Percentiles rank a stretch among this genome's conserved stretches.
Evolutionary conservation across 163 green algal genomes (phyloP).

Genomic region (Smithsoniella earleae): DNA sequence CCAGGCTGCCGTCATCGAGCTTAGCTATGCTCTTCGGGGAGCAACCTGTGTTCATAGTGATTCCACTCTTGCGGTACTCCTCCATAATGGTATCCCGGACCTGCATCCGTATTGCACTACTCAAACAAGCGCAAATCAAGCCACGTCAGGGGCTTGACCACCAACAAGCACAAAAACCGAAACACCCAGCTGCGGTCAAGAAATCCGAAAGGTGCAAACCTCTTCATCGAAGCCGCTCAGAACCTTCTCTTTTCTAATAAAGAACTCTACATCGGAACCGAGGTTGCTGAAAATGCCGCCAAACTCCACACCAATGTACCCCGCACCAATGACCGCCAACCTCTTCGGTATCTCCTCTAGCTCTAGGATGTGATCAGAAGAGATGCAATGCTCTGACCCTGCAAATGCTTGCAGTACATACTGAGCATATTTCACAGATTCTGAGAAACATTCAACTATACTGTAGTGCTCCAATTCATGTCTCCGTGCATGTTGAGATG

Average conservation of each 20-base stretch:
- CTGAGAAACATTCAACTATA: no score
- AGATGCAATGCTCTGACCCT: conserved; percentile 64
- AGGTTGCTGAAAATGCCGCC: conserved; percentile 84
- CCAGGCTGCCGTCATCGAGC: conserved; percentile 52
- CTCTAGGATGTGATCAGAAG: conserved; percentile 67
- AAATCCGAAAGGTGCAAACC: conserved; percentile 39
- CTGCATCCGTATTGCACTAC: no score
- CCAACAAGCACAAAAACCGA: no score
- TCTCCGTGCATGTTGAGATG: no score
- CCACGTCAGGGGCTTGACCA: no score
- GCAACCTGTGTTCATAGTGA: conserved; percentile 25
- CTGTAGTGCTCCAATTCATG: no score
- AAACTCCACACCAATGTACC: conserved; percentile 86
- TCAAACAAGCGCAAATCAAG: no score
- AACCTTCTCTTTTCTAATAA: conserved; percentile 35
- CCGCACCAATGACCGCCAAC: conserved; percentile 58
- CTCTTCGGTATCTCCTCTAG: conserved; percentile 51
- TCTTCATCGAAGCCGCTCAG: conserved; percentile 64
- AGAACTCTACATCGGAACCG: conserved; percentile 41
- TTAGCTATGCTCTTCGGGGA: conserved; percentile 40
- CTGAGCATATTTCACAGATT: no score
- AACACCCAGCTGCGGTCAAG: no score
- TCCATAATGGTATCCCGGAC: conserved; percentile 9
- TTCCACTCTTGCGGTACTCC: conserved; percentile 20
- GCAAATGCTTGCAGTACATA: no score